Conservation (phyloP, 345 rosid genomes). For the Salix koriyanagi region DNA sequence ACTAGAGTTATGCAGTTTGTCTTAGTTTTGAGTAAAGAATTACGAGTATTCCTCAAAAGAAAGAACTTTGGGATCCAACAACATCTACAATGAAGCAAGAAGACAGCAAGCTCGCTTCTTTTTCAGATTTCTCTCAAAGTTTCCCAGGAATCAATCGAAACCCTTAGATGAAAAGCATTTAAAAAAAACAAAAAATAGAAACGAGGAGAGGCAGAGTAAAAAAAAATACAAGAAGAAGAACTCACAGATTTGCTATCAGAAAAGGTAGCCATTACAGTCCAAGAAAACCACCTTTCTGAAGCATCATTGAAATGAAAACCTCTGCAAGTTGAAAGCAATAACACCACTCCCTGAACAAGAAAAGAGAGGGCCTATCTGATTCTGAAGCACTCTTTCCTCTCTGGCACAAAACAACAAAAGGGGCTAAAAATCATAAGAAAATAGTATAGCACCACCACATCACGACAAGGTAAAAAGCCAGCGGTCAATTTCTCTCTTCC, state of each 20-base stretch:
- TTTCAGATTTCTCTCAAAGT: not conserved
- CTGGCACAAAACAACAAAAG: conserved; percentile 10
- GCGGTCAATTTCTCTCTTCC: not conserved
- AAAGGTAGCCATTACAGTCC: conserved; percentile 20
- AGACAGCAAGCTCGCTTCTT: conserved; percentile 6
- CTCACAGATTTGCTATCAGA: conserved; percentile 34
- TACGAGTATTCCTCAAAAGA: not conserved
- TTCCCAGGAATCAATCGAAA: conserved; percentile 5
- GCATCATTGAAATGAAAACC: not conserved
- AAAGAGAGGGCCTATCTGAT: conserved; percentile 1
- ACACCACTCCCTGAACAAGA: not conserved
- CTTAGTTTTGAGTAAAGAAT: not conserved
- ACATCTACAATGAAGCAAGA: not conserved
- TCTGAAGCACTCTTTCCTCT: conserved; percentile 13
- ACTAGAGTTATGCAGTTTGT: not conserved
- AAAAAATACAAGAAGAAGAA: conserved; percentile 6
- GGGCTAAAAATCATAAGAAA: not conserved
- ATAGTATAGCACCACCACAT: not conserved
- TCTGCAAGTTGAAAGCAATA: not conserved
- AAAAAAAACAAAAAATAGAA: not conserved
- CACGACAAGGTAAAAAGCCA: not conserved
- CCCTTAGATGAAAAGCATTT: not conserved
- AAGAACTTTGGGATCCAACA: not conserved
- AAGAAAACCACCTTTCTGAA: conserved; percentile 2
- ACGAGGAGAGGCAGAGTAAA: not conserved